Conservation (phyloP, 257 asterid genomes). For the Jasminum sambac region DNA sequence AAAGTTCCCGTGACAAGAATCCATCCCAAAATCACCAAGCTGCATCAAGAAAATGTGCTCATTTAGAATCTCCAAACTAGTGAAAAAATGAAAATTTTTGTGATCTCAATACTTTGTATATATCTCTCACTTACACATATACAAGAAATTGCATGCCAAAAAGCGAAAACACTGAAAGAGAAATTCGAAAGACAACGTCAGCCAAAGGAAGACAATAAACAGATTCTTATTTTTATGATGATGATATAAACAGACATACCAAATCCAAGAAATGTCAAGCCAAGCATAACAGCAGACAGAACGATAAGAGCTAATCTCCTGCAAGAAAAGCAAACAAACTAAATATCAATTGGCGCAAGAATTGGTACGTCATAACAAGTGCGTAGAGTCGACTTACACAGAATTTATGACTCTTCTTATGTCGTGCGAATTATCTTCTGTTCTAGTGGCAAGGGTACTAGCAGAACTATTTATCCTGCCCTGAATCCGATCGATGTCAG, state of each 20-base stretch:
- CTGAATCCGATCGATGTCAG: constrained; percentile 74
- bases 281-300: constrained; percentile 84
- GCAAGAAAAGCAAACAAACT: constrained; percentile 29
- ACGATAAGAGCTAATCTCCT: constrained; percentile 90
- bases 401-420: constrained; percentile 53
- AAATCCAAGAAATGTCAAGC: constrained; percentile 80
- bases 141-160: constrained; percentile 80
- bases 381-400: constrained; percentile 48
- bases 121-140: constrained; percentile 65
- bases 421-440: constrained; percentile 57
- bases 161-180: constrained; percentile 68
- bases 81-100: neutral
- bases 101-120: neutral
- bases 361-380: neutral
- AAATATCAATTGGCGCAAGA: neutral
- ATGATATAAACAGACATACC: constrained; percentile 43
- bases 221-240: neutral
- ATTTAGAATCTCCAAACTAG: neutral
- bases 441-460: constrained; percentile 52
- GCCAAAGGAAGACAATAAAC: neutral
- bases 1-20: constrained; percentile 85
- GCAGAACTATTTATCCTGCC: constrained; percentile 75
- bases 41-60: constrained; percentile 40
- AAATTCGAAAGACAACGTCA: constrained; percentile 22
- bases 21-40: constrained; percentile 85